Percentiles rank a stretch among this genome's conserved stretches.
Conservation (phyloP, 371 early-diverging fungal species). For the Chytridium lagenaria region DNA sequence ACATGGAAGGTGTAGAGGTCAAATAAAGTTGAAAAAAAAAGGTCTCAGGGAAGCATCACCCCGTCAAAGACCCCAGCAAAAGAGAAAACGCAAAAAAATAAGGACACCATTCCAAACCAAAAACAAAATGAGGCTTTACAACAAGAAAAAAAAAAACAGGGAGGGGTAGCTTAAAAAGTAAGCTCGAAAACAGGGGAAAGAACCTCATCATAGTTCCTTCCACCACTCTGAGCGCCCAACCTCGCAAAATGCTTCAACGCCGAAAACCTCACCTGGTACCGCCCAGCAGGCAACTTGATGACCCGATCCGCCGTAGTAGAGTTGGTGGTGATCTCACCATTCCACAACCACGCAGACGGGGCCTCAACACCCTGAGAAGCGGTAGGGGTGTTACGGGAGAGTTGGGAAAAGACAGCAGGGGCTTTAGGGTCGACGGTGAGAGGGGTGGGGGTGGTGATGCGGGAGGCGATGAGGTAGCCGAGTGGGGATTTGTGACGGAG, state of each 20-base stretch:
- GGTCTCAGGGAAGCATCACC: too few species aligned
- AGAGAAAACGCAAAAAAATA: too few species aligned
- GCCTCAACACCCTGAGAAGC: background rate
- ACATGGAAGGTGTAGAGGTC: too few species aligned
- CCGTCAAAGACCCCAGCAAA: too few species aligned
- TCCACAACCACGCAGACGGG: slow-evolving; percentile 1
- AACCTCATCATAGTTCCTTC: slow-evolving; percentile 28
- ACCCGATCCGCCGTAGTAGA: background rate
- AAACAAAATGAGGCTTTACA: too few species aligned
- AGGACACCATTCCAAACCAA: too few species aligned
- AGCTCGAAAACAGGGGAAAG: slow-evolving; percentile 19
- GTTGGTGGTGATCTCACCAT: slow-evolving; percentile 16
- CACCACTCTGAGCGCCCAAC: background rate
- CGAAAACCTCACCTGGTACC: slow-evolving; percentile 24
- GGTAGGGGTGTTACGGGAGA: background rate
- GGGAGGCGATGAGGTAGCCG: background rate
- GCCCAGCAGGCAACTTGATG: slow-evolving; percentile 26
- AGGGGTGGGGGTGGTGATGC: background rate
- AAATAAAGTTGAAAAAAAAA: too few species aligned
- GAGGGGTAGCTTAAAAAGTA: slow-evolving; percentile 13
- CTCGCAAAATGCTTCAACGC: slow-evolving; percentile 25
- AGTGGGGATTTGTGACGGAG: slow-evolving; percentile 19
- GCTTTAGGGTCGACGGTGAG: background rate
- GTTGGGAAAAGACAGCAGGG: background rate
- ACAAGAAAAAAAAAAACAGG: background rate